Base-by-base conservation (phyloP, 495 filamentous ascomycete genomes). In the Penicillium samsonianum region DNA sequence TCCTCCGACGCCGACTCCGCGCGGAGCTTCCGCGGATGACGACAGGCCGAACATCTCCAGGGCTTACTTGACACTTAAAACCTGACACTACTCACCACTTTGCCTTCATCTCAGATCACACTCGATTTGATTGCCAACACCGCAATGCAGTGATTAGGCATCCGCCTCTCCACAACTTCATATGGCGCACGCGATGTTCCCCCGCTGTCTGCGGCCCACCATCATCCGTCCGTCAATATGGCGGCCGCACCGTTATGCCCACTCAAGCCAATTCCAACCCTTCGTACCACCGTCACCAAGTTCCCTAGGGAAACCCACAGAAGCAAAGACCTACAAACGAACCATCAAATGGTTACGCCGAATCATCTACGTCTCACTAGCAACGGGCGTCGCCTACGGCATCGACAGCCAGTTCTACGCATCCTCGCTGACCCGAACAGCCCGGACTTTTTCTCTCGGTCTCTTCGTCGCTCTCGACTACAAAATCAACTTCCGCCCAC, bases 401-500 rank as follows among this genome's bases (percentile, higher is more conserved):
- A 42, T 88, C 59, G 93, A 98, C 72, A 82, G 63, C 11, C 79
- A 86, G 38, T 79, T 87, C 65, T 93, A 95, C 73, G 89, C 90
- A 20, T 84, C 88, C 7, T 84, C 87, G 22, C 69, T 96, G 37
- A 85, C 84, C 22, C 89, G 93, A 46, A 94, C 88, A n/a, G 73
- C 86, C 28, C 87, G 86, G 38, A 96, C 94, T 2, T 92, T 97
- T 65, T 77, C 79, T 10, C 80, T 85, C 6, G 95, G 91, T 38
- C 67, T 92, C n/a, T 53, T 96, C 25, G 89, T 96, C 9, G 91
- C 92, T 3, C 62, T 89, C 19, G 93, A 98, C 76, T 98, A 98
- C 75, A 97, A 98, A 72, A 78, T 97, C 69, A 98, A 98, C 67
- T 98, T 98, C 76, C 82, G 89, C 4, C 81, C 90, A 0, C 75